A percentile compares a stretch with the other conserved stretches of the same genome.
phyloP scores from a whole-genome alignment of 75 land plant species.

The Cunninghamia lanceolata region DNA sequence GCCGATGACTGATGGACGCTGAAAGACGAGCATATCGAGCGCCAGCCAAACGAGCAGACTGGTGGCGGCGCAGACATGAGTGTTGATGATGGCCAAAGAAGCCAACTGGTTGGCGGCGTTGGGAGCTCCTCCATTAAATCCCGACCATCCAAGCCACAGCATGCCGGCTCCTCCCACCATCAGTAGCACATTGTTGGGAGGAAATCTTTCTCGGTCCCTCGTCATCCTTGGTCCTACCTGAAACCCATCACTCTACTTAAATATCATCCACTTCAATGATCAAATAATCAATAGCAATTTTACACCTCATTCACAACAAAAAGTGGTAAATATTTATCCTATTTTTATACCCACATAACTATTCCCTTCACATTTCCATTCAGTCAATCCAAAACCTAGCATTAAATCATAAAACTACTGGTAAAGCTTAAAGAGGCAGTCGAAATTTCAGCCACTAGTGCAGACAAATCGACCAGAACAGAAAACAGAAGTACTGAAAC shows the following conservation, averaged over 20 bases:
- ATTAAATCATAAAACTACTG: too few species aligned
- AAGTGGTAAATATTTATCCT: too few species aligned
- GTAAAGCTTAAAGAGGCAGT: too few species aligned
- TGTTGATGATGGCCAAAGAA: conserved; percentile 47
- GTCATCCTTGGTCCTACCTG: conserved; percentile 21
- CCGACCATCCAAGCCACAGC: conserved; percentile 59
- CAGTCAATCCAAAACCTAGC: not conserved
- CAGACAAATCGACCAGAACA: too few species aligned
- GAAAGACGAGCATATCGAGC: conserved; percentile 11
- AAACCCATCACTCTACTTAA: too few species aligned
- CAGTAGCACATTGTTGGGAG: conserved; percentile 46
- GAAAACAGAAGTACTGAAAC: too few species aligned
- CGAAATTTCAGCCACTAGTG: too few species aligned
- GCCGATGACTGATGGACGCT: conserved; percentile 19
- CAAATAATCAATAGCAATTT: too few species aligned
- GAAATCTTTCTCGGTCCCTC: not conserved
- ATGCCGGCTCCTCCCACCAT: conserved; percentile 51
- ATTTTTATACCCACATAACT: too few species aligned
- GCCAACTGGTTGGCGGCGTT: conserved; percentile 32
- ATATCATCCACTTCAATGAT: too few species aligned
- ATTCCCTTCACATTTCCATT: not conserved
- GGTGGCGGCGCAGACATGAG: conserved; percentile 44
- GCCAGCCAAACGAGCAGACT: conserved; percentile 44
- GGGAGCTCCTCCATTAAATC: conserved; percentile 55
- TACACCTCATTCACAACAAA: too few species aligned